Percentiles rank a stretch among this genome's conserved stretches.
Evolutionary conservation across 1,284 basidiomycete species (phyloP).

Genomic region (Puccinia triticina): DNA sequence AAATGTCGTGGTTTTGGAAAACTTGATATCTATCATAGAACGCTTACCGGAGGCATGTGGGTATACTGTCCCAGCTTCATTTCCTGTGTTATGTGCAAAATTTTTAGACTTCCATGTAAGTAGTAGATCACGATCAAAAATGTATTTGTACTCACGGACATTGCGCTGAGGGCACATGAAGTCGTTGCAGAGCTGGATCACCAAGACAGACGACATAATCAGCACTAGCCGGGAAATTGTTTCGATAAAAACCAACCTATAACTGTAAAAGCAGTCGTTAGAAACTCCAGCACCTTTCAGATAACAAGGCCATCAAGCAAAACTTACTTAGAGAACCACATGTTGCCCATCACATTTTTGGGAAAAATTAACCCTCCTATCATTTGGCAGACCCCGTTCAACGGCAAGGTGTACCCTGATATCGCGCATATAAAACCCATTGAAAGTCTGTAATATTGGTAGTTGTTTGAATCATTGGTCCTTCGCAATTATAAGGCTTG

Average conservation of each 20-base stretch:
- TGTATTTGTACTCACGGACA: background rate
- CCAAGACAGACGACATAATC: background rate
- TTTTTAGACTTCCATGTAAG: background rate
- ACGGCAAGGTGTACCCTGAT: constrained; percentile 7
- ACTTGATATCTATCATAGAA: background rate
- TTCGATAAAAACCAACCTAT: constrained; percentile 6
- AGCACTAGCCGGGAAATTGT: background rate
- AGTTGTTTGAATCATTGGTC: background rate
- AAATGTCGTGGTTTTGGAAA: background rate
- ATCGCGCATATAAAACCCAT: constrained; percentile 29
- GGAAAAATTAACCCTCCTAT: constrained; percentile 21
- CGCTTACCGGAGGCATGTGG: constrained; percentile 31
- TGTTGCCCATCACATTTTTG: constrained; percentile 12
- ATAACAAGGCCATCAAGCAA: background rate
- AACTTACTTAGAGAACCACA: constrained; percentile 33
- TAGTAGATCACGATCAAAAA: background rate
- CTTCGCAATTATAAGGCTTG: background rate
- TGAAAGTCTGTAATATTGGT: constrained; percentile 3
- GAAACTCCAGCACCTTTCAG: background rate
- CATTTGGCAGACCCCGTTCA: constrained; percentile 35
- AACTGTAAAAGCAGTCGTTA: constrained; percentile 6
- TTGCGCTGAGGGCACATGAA: constrained; percentile 18
- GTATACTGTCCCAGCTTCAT: constrained; percentile 48
- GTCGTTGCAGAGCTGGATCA: constrained; percentile 26
- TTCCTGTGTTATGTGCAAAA: constrained; percentile 21